phyloP scores from a whole-genome alignment of 2,329 filamentous ascomycete genomes.

The Colletotrichum tropicicola region DNA sequence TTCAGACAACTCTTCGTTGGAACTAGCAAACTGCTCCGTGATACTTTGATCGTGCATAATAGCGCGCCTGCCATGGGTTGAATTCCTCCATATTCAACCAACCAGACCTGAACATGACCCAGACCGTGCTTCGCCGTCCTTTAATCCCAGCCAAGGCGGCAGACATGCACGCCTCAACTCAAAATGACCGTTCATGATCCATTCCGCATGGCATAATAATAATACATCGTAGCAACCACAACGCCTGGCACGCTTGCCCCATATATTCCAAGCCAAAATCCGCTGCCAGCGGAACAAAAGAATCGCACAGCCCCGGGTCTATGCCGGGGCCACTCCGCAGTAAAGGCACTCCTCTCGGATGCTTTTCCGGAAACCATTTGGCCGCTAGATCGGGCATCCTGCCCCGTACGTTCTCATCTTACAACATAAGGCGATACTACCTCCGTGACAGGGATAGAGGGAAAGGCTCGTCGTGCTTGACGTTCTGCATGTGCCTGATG shows the following conservation, averaged over 20 bases:
- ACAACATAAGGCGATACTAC: not conserved
- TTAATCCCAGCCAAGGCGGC: not conserved
- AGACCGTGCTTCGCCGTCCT: not conserved
- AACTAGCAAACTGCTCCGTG: not conserved
- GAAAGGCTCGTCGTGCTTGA: conserved; percentile 41
- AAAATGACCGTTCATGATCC: conserved; percentile 6
- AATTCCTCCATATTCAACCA: not conserved
- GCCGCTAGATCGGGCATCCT: not conserved
- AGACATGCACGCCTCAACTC: conserved; percentile 1
- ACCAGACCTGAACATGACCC: not conserved
- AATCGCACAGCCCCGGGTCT: not conserved
- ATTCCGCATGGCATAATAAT: conserved; percentile 27
- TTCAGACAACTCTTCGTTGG: not conserved
- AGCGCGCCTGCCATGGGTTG: not conserved
- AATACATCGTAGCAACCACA: conserved; percentile 37
- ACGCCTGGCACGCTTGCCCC: not conserved
- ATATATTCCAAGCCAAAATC: not conserved
- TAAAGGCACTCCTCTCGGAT: not conserved
- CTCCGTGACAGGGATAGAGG: conserved; percentile 5
- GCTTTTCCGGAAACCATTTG: not conserved
- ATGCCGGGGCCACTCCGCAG: not conserved
- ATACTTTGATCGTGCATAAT: not conserved
- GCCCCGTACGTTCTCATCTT: not conserved
- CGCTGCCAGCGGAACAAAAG: not conserved
- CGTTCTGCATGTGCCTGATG: conserved; percentile 50